These are phyloP conservation scores for Mycosphaerella sp. DNA, from an alignment of 2,329 filamentous ascomycete genomes.

Conservation along the genomic window DNA sequence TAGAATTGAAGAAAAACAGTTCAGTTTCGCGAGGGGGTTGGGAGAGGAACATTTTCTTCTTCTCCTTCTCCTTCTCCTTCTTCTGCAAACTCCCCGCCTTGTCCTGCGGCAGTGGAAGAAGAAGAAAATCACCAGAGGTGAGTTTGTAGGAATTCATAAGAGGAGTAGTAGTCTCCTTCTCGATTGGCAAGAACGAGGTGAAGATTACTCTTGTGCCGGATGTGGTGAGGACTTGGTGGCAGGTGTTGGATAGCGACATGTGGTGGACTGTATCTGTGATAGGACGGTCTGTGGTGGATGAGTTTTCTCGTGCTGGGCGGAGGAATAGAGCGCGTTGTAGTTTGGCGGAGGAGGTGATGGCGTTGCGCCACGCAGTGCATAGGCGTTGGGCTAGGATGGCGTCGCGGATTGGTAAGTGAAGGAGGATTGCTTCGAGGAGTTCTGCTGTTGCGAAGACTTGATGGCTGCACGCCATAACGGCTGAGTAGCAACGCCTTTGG, in stretches of 20 bases:
- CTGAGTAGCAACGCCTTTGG: not conserved
- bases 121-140: not conserved
- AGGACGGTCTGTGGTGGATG: not conserved
- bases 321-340: slow-evolving; percentile 27
- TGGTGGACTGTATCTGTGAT: not conserved
- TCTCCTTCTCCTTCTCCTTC: too few relatives aligned
- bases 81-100: not conserved
- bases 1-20: not conserved
- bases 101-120: not conserved
- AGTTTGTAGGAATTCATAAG: not conserved
- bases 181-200: not conserved
- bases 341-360: slow-evolving; percentile 17
- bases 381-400: slow-evolving; percentile 23
- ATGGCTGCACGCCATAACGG: not conserved
- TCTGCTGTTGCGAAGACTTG: slow-evolving; percentile 22
- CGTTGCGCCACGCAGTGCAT: slow-evolving; percentile 18
- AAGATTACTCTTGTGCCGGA: not conserved
- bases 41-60: not conserved
- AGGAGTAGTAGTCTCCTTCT: too few relatives aligned
- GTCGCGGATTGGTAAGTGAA: slow-evolving; percentile 21
- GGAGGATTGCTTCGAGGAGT: slow-evolving; percentile 31
- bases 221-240: not conserved
- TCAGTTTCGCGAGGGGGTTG: slow-evolving; percentile 2
- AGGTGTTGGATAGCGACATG: slow-evolving; percentile 3
- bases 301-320: slow-evolving; percentile 3